These are phyloP conservation scores for Heritiera littoralis DNA, from an alignment of 345 rosid species.

Conservation along the genomic window DNA sequence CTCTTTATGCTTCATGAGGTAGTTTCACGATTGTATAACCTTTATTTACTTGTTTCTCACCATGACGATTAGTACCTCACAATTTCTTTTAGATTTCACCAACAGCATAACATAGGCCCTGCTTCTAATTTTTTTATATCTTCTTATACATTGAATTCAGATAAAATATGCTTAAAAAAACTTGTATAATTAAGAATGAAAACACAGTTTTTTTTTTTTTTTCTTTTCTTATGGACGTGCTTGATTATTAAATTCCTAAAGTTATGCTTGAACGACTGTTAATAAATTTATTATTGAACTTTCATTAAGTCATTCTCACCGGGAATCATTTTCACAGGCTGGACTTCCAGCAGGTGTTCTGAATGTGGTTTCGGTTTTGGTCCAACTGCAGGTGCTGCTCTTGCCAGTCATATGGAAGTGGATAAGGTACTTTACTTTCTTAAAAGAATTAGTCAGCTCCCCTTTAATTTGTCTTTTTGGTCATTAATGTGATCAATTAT, in stretches of 20 bases:
- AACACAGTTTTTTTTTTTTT: background rate
- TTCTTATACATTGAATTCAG: too few relatives aligned
- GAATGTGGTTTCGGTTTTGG: conserved; percentile 69
- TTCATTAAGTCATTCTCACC: conserved; percentile 14
- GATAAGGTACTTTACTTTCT: conserved; percentile 54
- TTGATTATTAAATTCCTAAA: background rate
- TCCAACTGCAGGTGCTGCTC: conserved; percentile 66
- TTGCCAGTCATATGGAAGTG: conserved; percentile 70
- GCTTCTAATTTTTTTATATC: background rate
- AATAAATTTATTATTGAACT: background rate
- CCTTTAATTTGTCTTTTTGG: background rate
- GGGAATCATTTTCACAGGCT: conserved; percentile 42
- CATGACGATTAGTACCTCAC: background rate
- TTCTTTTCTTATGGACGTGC: background rate
- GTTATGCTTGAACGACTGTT: background rate
- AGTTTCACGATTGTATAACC: background rate
- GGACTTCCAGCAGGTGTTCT: conserved; percentile 72
- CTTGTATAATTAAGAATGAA: background rate
- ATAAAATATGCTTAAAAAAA: too few relatives aligned
- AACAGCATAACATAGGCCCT: background rate
- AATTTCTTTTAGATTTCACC: background rate
- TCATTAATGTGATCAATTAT: background rate
- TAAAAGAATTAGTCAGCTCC: background rate
- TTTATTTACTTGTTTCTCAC: background rate
- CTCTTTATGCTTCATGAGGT: conserved; percentile 67